These are phyloP conservation scores for Fraxinus ornus DNA, from an alignment of 305 asterid species.

Conservation along the genomic window DNA sequence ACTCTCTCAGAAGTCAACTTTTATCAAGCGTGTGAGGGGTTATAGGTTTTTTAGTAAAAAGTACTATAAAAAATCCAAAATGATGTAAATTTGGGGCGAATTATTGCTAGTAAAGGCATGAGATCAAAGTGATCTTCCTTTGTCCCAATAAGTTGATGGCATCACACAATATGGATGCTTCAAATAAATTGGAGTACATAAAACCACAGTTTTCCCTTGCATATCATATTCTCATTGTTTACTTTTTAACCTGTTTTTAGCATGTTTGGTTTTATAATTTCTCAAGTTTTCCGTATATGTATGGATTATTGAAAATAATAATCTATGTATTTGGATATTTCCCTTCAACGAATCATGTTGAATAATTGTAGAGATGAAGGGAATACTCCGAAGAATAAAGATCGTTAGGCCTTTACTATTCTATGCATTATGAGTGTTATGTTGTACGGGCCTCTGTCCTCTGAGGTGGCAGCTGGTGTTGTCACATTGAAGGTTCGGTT, in stretches of 20 bases:
- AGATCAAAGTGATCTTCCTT: background rate
- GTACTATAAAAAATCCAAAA: background rate
- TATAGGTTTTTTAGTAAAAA: background rate
- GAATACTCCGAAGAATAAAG: background rate
- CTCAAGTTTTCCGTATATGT: background rate
- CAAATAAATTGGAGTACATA: background rate
- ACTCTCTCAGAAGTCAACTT: background rate
- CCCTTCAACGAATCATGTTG: background rate
- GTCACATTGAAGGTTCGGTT: background rate
- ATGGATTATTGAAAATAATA: background rate
- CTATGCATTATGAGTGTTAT: background rate
- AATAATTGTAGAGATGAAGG: background rate
- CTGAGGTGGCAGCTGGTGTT: constrained; percentile 5
- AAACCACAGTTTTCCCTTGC: background rate
- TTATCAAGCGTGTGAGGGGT: background rate
- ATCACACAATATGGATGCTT: background rate
- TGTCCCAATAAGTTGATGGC: background rate
- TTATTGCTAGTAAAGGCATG: background rate
- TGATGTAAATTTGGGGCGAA: background rate
- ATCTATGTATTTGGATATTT: background rate
- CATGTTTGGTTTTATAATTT: background rate
- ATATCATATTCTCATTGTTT: background rate
- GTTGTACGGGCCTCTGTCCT: constrained; percentile 1
- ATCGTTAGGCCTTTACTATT: background rate
- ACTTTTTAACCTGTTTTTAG: background rate